Conservation (phyloP, 2,329 filamentous ascomycete species). For the Graphilbum sp. region DNA sequence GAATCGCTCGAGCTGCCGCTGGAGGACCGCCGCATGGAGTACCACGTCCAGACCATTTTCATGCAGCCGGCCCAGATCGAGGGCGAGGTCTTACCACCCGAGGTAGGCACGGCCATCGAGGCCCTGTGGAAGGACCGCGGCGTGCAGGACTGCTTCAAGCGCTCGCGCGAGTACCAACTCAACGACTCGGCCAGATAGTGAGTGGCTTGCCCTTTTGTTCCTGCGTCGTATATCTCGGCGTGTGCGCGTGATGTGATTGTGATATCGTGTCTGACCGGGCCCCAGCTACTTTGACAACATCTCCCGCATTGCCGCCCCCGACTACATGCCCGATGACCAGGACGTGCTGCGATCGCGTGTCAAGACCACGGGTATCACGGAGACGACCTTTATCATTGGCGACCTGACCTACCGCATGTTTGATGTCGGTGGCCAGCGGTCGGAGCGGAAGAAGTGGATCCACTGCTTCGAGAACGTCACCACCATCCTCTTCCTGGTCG, state of each 20-base stretch:
- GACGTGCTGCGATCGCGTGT: constrained; percentile 91
- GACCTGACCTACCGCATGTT: constrained; percentile 95
- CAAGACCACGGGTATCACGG: constrained; percentile 94
- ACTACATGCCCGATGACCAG: constrained; percentile 91
- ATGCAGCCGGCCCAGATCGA: constrained; percentile 97
- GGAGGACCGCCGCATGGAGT: constrained; percentile 83
- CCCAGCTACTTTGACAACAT: constrained; percentile 89
- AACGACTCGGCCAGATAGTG: constrained; percentile 95
- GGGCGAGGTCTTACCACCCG: constrained; percentile 82
- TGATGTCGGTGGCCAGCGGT: constrained; percentile 88
- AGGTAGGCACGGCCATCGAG: constrained; percentile 85
- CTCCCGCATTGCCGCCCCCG: constrained; percentile 72
- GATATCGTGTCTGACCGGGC: not conserved
- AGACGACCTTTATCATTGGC: constrained; percentile 90
- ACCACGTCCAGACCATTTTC: constrained; percentile 96
- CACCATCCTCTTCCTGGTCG: constrained; percentile 89
- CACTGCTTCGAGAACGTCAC: constrained; percentile 98
- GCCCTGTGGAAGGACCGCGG: constrained; percentile 85
- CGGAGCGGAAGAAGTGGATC: constrained; percentile 98
- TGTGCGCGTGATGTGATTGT: not conserved
- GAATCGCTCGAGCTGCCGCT: constrained; percentile 62
- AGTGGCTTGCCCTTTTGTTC: not conserved
- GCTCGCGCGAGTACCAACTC: constrained; percentile 87
- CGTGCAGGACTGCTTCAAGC: constrained; percentile 89
- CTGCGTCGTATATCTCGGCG: not conserved